A percentile compares a stretch with the other conserved stretches of the same genome.
phyloP scores from a whole-genome alignment of 257 asterid genomes.

The Lycium ferocissimum region DNA sequence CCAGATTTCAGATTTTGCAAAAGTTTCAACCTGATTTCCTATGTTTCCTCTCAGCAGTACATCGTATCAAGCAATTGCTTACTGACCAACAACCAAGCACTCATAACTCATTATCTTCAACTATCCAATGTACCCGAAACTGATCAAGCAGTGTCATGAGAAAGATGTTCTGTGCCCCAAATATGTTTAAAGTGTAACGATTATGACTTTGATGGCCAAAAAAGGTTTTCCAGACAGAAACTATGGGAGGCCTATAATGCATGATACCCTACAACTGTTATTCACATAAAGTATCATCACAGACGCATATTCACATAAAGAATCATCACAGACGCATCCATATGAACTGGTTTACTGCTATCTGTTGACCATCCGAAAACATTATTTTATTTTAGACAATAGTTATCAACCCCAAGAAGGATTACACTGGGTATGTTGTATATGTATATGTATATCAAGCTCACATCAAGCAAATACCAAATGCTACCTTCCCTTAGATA shows the following conservation, averaged over 20 bases:
- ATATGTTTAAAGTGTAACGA: background rate
- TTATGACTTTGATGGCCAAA: constrained; percentile 6
- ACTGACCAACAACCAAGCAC: constrained; percentile 21
- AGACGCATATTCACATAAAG: background rate
- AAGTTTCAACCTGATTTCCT: constrained; percentile 1
- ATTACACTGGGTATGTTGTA: no score
- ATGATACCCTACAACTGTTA: background rate
- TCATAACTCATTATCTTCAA: constrained; percentile 3
- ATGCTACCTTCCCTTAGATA: constrained; percentile 12
- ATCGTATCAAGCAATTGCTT: constrained; percentile 11
- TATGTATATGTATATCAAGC: background rate
- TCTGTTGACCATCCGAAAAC: background rate
- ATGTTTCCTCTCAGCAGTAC: constrained; percentile 22
- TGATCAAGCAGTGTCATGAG: background rate
- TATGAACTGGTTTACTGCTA: background rate
- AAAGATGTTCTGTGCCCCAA: background rate
- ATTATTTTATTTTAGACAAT: constrained; percentile 15
- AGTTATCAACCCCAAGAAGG: background rate
- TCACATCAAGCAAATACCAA: constrained; percentile 23
- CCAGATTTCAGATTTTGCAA: background rate
- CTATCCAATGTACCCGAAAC: constrained; percentile 10
- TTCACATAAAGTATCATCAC: background rate
- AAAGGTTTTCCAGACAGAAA: background rate
- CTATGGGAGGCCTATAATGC: constrained; percentile 3
- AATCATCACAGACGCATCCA: background rate